A percentile compares a stretch with the other conserved stretches of the same genome.
phyloP scores from a whole-genome alignment of 805 yeast species.

The Candida dendrica region DNA sequence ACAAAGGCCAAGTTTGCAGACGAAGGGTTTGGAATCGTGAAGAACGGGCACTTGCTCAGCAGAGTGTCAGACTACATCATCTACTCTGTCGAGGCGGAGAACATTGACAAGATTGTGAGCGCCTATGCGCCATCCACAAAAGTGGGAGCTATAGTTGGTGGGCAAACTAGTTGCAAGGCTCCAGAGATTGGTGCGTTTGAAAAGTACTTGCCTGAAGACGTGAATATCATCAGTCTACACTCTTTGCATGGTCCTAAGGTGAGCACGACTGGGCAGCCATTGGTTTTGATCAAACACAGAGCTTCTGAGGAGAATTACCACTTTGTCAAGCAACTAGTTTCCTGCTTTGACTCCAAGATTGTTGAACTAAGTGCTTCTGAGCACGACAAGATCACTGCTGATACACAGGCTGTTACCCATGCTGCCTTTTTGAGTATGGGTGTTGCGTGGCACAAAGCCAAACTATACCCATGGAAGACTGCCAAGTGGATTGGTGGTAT shows the following conservation, averaged over 20 bases:
- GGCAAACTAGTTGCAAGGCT: conserved; percentile 92
- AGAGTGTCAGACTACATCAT: conserved; percentile 76
- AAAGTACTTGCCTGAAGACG: conserved; percentile 63
- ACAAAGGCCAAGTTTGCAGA: conserved; percentile 33
- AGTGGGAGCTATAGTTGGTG: conserved; percentile 89
- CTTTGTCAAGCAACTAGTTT: conserved; percentile 56
- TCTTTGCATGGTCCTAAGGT: conserved; percentile 94
- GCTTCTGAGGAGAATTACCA: conserved; percentile 44
- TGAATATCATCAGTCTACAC: conserved; percentile 79
- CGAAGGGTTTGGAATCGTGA: conserved; percentile 47
- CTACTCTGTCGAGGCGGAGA: conserved; percentile 91
- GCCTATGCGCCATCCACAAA: conserved; percentile 84
- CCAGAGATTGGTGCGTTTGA: conserved; percentile 90
- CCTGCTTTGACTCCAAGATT: conserved; percentile 69
- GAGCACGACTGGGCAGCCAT: conserved; percentile 83
- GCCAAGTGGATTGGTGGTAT: conserved; percentile 87
- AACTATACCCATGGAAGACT: conserved; percentile 88
- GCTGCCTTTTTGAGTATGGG: conserved; percentile 98
- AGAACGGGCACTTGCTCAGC: conserved; percentile 79
- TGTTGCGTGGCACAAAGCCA: conserved; percentile 79
- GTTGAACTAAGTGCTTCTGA: conserved; percentile 78
- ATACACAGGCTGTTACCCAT: conserved; percentile 97
- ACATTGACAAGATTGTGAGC: conserved; percentile 63
- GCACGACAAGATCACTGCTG: conserved; percentile 94
- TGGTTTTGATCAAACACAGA: conserved; percentile 76